Conservation (phyloP, 495 filamentous ascomycete species). For the Thermochaetoides thermophila region DNA sequence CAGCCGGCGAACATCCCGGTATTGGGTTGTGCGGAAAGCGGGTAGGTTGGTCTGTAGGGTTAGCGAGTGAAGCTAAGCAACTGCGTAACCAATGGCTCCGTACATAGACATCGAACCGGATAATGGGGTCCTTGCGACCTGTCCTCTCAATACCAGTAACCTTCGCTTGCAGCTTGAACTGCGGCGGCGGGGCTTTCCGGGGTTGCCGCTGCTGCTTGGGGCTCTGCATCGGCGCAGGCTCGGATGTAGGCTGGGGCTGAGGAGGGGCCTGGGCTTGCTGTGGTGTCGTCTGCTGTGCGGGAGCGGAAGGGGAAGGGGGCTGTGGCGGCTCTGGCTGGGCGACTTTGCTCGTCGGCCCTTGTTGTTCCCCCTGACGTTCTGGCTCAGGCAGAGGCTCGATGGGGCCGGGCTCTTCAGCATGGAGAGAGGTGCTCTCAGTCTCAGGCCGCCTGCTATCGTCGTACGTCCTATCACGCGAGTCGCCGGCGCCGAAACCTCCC, state of each 20-base stretch:
- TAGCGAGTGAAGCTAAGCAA: conserved; percentile 4
- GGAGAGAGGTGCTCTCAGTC: conserved; percentile 23
- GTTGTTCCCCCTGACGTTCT: conserved; percentile 6
- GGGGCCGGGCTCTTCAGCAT: conserved; percentile 2
- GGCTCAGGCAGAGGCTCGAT: conserved; percentile 4
- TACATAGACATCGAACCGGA: conserved; percentile 96
- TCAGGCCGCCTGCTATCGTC: conserved; percentile 22
- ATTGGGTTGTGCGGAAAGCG: conserved; percentile 93
- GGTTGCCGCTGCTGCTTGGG: conserved; percentile 33
- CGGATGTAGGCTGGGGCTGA: conserved; percentile 22
- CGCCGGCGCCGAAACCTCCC: conserved; percentile 22
- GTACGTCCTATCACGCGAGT: too few species aligned
- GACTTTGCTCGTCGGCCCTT: not conserved
- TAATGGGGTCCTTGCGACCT: conserved; percentile 85
- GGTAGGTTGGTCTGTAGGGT: conserved; percentile 77
- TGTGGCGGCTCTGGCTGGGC: not conserved
- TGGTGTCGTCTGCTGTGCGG: conserved; percentile 11
- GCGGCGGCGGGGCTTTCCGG: conserved; percentile 39
- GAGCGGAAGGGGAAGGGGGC: not conserved
- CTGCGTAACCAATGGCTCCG: conserved; percentile 15
- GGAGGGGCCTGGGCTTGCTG: too few species aligned
- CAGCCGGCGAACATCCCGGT: conserved; percentile 87
- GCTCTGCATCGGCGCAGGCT: conserved; percentile 21
- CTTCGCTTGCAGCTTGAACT: conserved; percentile 82
- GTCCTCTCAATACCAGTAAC: conserved; percentile 85